Conservation (phyloP, 805 yeast genomes). For the Metschnikowia lochheadii region DNA sequence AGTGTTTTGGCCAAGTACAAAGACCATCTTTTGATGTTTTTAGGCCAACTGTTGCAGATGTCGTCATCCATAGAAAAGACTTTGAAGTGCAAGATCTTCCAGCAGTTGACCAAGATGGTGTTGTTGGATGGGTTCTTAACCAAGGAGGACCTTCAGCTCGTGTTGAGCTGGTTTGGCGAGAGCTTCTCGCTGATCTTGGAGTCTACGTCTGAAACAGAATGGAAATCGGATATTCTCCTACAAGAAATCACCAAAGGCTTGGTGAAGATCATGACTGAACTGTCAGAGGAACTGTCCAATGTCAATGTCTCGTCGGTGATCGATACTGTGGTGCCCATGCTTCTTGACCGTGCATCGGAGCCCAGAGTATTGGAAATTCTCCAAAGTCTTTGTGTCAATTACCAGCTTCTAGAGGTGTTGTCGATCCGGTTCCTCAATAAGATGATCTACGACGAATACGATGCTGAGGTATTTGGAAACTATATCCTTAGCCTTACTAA, state of each 20-base stretch:
- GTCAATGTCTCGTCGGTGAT: slow-evolving; percentile 37
- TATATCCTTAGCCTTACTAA: slow-evolving; percentile 18
- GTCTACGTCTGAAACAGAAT: slow-evolving; percentile 23
- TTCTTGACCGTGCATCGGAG: slow-evolving; percentile 31
- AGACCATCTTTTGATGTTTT: slow-evolving; percentile 62
- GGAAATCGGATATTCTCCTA: slow-evolving; percentile 47
- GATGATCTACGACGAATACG: slow-evolving; percentile 20
- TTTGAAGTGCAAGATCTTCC: slow-evolving; percentile 60
- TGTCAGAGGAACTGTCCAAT: slow-evolving; percentile 14
- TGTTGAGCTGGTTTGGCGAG: slow-evolving; percentile 64
- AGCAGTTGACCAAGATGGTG: slow-evolving; percentile 57
- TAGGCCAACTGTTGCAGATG: slow-evolving; percentile 67
- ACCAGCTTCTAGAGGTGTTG: slow-evolving; percentile 42
- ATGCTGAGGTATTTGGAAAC: slow-evolving; percentile 7
- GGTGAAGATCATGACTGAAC: slow-evolving; percentile 37
- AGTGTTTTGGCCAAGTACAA: slow-evolving; percentile 46
- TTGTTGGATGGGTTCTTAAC: slow-evolving; percentile 47
- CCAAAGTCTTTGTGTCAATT: slow-evolving; percentile 35
- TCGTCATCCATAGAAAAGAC: slow-evolving; percentile 67
- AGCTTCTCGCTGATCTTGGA: slow-evolving; percentile 40
- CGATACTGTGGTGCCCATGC: slow-evolving; percentile 28
- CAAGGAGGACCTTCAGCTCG: slow-evolving; percentile 53
- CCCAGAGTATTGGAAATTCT: slow-evolving; percentile 20
- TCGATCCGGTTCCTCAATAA: slow-evolving; percentile 43
- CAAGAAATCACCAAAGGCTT: slow-evolving; percentile 54